These are phyloP conservation scores for Agarophyton chilense DNA, from an alignment of 23 red algal species.

Conservation along the genomic window DNA sequence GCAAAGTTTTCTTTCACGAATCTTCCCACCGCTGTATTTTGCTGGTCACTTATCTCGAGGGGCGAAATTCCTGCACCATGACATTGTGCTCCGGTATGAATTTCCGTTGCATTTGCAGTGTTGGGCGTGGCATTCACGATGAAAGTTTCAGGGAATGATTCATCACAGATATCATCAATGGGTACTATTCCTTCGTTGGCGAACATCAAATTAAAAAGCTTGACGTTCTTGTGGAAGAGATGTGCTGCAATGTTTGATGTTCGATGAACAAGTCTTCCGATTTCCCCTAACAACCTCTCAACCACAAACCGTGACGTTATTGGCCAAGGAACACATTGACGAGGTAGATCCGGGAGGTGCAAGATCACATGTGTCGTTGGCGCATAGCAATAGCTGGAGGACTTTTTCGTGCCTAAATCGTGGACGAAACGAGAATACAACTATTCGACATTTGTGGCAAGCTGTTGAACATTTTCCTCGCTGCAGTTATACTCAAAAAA, in stretches of 20 bases:
- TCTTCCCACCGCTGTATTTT: neutral
- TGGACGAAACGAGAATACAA: neutral
- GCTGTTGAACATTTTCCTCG: neutral
- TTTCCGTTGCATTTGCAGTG: no score
- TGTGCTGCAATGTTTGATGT: neutral
- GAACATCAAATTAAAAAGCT: neutral
- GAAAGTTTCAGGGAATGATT: neutral
- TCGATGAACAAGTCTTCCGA: neutral
- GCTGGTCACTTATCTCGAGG: no score
- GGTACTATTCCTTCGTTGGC: neutral
- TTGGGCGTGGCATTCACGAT: no score
- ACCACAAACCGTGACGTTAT: neutral
- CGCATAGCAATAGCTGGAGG: neutral
- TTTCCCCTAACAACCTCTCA: neutral
- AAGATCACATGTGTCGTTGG: neutral
- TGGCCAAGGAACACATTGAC: neutral
- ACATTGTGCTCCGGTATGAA: no score
- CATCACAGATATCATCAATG: neutral
- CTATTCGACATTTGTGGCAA: neutral
- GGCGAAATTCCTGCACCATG: no score
- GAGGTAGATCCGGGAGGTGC: neutral
- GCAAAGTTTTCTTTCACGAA: neutral
- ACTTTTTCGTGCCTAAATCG: neutral
- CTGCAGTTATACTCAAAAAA: neutral
- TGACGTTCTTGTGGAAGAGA: no score